phyloP scores from a whole-genome alignment of 2,329 filamentous ascomycete species.

The Aspergillus texensis region DNA sequence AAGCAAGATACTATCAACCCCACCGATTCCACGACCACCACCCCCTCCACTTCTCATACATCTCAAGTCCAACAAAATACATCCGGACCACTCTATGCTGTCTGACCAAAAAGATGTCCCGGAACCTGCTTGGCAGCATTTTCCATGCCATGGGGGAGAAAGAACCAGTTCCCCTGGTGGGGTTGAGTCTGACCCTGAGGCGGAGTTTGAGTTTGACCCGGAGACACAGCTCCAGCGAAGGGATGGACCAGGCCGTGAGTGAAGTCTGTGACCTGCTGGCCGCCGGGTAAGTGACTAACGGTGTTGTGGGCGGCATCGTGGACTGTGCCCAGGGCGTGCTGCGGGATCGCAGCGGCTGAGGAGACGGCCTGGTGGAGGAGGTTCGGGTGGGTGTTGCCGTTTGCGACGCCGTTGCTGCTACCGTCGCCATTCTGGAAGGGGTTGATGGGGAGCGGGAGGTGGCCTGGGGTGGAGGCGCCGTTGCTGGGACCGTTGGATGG shows the following conservation, averaged over 20 bases:
- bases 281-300: background rate
- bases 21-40: background rate
- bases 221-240: background rate
- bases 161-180: background rate
- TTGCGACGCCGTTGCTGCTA: background rate
- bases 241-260: background rate
- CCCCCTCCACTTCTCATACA: background rate
- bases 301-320: background rate
- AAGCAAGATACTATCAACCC: background rate
- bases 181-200: background rate
- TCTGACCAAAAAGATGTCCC: background rate
- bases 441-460: background rate
- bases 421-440: background rate
- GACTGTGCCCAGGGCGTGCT: background rate
- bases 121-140: constrained; percentile 1
- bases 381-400: background rate
- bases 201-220: background rate
- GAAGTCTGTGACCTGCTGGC: background rate
- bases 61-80: background rate
- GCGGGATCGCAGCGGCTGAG: background rate
- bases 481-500: background rate
- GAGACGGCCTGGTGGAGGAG: background rate
- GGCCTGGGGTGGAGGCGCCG: background rate
- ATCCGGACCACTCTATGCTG: background rate
- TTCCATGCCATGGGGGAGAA: background rate